Base-by-base conservation (phyloP, 495 filamentous ascomycete species). In the Hypoxylon fuscum region DNA sequence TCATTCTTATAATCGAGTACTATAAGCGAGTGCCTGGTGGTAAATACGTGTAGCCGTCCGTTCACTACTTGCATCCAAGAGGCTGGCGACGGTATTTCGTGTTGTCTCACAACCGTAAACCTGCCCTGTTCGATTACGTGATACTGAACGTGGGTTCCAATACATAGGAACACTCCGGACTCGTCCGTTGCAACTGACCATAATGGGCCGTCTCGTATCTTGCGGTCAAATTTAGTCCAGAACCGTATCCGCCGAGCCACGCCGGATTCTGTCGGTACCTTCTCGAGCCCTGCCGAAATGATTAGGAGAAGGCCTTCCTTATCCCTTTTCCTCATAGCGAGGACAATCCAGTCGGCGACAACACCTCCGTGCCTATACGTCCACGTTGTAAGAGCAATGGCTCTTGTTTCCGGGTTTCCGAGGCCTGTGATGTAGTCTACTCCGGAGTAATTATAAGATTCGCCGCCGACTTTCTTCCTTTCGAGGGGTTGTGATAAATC, bases 331-430 rank as follows among this genome's bases (percentile, higher is more conserved):
- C 62, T 59, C 18, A 81, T 70, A 23, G 83, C 64, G 18, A 85
- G 64, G 41, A 77, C 81, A 21, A 76, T 70, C 76, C 79, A 85
- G 3, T 66, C 66, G 20, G 50, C 54, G 8, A 21, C 21, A 4
- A 69, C 66, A 17, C 68, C 71, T 10, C 68, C 73, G 35, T 72
- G 68, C 44, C 68, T 76, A 17, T 73, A 81, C 18, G 69, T 61
- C 83, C 83, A 85, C 32, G 80, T 78, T 1, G 74, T 49, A 15
- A 85, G 59, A 1, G 72, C 71, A 41, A 73, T 64, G 18, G 82
- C 71, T 57, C 69, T 70, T 31, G 80, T 78, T 3, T 70, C 72
- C 12, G 35, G 5, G 18, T 72, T 73, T 1, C 78, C 80, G 10
- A 84, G 59, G 14, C 77, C 76, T 6, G 70, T 64, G n/a, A 82